phyloP scores from a whole-genome alignment of 352 stramenopile species.

The Pythium biforme region DNA sequence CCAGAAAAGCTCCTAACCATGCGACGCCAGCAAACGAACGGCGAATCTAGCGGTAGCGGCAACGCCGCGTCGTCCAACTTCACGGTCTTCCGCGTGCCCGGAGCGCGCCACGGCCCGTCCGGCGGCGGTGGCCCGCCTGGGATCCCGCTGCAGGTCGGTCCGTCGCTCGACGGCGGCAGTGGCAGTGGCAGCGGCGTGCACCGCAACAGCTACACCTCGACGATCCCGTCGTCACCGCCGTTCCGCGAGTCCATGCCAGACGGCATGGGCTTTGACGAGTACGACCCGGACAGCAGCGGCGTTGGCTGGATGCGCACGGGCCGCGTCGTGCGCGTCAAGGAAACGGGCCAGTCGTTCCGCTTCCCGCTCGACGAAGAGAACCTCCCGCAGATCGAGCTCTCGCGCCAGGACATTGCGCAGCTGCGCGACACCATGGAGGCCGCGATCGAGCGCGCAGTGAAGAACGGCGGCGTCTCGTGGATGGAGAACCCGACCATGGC shows the following conservation, averaged over 20 bases:
- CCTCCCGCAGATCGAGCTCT: conserved; percentile 38
- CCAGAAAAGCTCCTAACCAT: conserved; percentile 7
- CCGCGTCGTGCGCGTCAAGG: conserved; percentile 68
- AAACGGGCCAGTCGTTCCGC: conserved; percentile 66
- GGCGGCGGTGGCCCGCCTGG: not conserved
- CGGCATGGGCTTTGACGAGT: conserved; percentile 20
- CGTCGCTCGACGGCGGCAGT: conserved; percentile 16
- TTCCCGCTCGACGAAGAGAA: conserved; percentile 69
- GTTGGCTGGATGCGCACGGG: conserved; percentile 67
- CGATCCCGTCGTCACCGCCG: conserved; percentile 24
- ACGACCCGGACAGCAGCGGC: conserved; percentile 45
- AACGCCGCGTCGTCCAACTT: conserved; percentile 36
- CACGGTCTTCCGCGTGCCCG: conserved; percentile 67
- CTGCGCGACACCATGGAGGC: conserved; percentile 39
- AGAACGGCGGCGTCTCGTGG: conserved; percentile 44
- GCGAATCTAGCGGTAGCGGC: not conserved
- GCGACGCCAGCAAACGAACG: conserved; percentile 24
- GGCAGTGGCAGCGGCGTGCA: not conserved
- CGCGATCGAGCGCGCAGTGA: conserved; percentile 35
- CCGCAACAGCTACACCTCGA: conserved; percentile 29
- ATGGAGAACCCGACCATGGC: conserved; percentile 69
- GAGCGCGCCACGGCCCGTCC: conserved; percentile 21
- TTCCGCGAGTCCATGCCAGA: conserved; percentile 24
- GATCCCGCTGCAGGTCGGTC: conserved; percentile 24
- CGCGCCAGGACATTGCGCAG: conserved; percentile 21